phyloP scores from a whole-genome alignment of 2,329 filamentous ascomycete genomes.

The Calonectria hawksworthii region DNA sequence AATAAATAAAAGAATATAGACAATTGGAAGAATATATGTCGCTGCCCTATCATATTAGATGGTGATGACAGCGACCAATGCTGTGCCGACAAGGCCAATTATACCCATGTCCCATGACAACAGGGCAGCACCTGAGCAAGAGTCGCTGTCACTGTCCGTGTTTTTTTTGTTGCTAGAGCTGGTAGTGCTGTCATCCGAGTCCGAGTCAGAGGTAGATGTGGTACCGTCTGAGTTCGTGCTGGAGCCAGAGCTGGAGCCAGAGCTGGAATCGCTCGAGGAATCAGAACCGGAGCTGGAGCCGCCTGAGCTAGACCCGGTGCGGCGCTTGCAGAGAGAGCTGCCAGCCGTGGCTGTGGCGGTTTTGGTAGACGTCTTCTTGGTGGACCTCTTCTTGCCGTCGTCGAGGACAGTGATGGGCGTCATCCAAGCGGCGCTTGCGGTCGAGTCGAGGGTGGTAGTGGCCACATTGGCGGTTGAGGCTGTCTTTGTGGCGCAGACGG shows the following conservation, averaged over 20 bases:
- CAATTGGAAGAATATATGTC: too few relatives aligned
- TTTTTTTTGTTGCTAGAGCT: not conserved
- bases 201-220: not conserved
- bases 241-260: not conserved
- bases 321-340: not conserved
- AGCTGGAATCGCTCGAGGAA: not conserved
- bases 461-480: not conserved
- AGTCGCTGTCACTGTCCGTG: constrained; percentile 10
- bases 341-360: not conserved
- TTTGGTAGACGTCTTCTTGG: constrained; percentile 26
- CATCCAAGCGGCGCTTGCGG: constrained; percentile 37
- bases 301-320: not conserved
- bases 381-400: constrained; percentile 18
- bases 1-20: too few relatives aligned
- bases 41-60: too few relatives aligned
- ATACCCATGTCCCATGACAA: constrained; percentile 14
- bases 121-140: constrained; percentile 1
- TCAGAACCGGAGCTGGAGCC: not conserved
- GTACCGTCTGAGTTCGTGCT: not conserved
- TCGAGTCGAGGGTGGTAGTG: constrained; percentile 29
- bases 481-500: constrained; percentile 31
- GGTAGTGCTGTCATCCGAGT: not conserved
- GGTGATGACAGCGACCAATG: constrained; percentile 14
- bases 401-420: constrained; percentile 37
- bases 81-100: constrained; percentile 24